Conservation (phyloP, 768 basidiomycete genomes). For the Boletus sp. region DNA sequence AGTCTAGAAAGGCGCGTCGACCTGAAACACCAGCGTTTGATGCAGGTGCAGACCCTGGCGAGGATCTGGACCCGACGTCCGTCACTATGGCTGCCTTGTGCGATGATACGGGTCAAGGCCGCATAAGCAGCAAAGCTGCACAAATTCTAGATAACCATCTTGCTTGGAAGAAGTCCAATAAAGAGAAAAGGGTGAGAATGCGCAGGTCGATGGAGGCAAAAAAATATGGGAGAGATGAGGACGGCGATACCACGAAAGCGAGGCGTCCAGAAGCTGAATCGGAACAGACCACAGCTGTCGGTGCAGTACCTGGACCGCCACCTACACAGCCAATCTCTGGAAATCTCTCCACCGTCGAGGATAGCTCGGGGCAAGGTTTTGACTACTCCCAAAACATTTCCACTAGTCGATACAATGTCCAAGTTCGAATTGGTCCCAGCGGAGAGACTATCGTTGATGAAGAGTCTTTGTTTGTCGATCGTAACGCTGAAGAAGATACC, state of each 20-base stretch:
- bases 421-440: constrained; percentile 83
- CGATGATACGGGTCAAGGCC: constrained; percentile 73
- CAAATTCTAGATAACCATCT: constrained; percentile 71
- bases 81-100: constrained; percentile 84
- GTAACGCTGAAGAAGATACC: constrained; percentile 64
- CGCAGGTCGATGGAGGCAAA: constrained; percentile 63
- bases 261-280: constrained; percentile 9
- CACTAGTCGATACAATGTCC: constrained; percentile 76
- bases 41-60: constrained; percentile 62
- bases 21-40: constrained; percentile 58
- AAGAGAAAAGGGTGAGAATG: constrained; percentile 66
- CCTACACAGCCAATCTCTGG: constrained; percentile 19
- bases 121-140: constrained; percentile 73
- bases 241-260: constrained; percentile 35
- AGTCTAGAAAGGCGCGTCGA: constrained; percentile 37
- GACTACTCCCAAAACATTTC: constrained; percentile 66
- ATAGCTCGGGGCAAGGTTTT: constrained; percentile 59
- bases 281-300: constrained; percentile 5
- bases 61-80: constrained; percentile 77
- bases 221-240: constrained; percentile 66
- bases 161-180: constrained; percentile 67
- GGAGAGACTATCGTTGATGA: constrained; percentile 88
- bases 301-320: constrained; percentile 4
- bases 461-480: constrained; percentile 78
- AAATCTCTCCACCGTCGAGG: constrained; percentile 26